Evolutionary conservation across 345 rosid genomes (phyloP).

Genomic region (Cardamine chenopodiifolia): DNA sequence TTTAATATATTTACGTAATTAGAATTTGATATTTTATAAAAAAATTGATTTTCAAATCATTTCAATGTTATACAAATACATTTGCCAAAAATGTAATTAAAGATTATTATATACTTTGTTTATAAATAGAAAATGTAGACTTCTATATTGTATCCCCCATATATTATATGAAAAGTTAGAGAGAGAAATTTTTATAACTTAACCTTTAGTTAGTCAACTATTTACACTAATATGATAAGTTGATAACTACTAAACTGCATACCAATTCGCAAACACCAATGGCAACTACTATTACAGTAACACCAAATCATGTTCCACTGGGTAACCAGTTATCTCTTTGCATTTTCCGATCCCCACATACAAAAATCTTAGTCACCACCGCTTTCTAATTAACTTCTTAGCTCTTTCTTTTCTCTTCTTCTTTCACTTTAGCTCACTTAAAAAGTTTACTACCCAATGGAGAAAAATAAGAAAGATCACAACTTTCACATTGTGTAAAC

Average conservation of each 20-base stretch:
- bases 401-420: neutral
- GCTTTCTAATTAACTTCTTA: neutral
- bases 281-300: slow-evolving; percentile 1
- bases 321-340: slow-evolving; percentile 3
- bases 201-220: neutral
- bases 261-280: slow-evolving; percentile 17
- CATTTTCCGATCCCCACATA: slow-evolving; percentile 6
- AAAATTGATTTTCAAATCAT: neutral
- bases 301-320: slow-evolving; percentile 6
- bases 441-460: neutral
- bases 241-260: neutral
- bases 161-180: neutral
- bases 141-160: neutral
- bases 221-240: neutral
- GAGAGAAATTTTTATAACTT: neutral
- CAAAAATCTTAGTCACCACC: slow-evolving; percentile 11
- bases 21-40: too few relatives aligned
- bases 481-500: slow-evolving; percentile 23
- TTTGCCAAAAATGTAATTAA: too few relatives aligned
- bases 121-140: neutral
- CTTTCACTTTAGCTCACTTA: slow-evolving; percentile 12
- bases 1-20: too few relatives aligned
- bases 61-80: neutral
- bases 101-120: too few relatives aligned
- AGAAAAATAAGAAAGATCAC: slow-evolving; percentile 1